Evolutionary conservation across 805 yeast species (phyloP), one percentile per base, ranked within the genome.

Genomic region (Kazachstania kunashirensis): DNA sequence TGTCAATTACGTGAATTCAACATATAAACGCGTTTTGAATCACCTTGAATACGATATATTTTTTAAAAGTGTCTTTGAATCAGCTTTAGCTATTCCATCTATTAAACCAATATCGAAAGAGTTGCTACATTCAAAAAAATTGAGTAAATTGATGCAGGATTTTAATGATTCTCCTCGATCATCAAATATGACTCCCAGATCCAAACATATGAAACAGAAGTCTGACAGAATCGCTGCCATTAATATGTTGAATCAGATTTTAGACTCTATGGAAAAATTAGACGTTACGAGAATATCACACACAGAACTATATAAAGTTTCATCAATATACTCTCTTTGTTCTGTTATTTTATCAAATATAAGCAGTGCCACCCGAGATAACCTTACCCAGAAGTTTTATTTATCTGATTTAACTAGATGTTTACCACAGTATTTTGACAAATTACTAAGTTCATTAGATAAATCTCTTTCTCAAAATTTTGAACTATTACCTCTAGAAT

Each of bases 41-140:
- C 48, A 50, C 4, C 44, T 69, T 41, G 59, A 57, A 19, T 42
- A 44, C 13, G 77, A 74, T 47, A 77, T 80, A 0, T 64, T 69
- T 23, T 63, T 68, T 31, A 66, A 71, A 4, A 64, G 67, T 6
- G 44, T 73, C 29, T 68, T 62, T 33, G 78, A 73, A 25, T 69
- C 77, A 0, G 73, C 71, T 0, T 50, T 71, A 37, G 64, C 72
- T 0, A 50, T 68, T 8, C 75, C 77, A 10, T 38, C 40, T 15
- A 26, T 20, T 15, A 18, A 16, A 25, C 12, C 19, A 11, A n/a
- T 12, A 16, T 14, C 5, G 7, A 24, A 14, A 13, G 18, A 7
- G 9, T 7, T 14, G 18, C 6, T 6, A 26, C 6, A 14, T 26
- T n/a, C 18, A 13, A 13, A 26, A 26, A 14, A 2, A 26, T 26